phyloP scores from a whole-genome alignment of 2,329 filamentous ascomycete genomes.

The Chalara sp. region DNA sequence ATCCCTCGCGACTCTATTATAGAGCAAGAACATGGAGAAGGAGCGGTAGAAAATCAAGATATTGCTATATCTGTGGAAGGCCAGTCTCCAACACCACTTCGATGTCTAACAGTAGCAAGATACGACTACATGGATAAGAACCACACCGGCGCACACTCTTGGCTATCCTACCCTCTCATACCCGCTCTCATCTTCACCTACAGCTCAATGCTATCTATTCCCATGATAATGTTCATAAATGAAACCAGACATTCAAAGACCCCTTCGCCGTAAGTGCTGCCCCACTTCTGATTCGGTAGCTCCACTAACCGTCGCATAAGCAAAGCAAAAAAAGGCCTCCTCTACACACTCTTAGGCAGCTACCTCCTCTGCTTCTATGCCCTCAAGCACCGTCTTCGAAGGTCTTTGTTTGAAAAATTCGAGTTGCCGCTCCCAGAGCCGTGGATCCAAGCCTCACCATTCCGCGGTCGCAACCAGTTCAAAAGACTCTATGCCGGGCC shows the following conservation, averaged over 20 bases:
- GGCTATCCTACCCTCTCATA: background rate
- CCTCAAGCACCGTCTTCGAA: background rate
- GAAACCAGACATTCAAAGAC: background rate
- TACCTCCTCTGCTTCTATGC: background rate
- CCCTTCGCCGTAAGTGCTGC: background rate
- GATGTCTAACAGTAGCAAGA: background rate
- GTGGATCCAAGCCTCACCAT: background rate
- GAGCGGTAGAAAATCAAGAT: background rate
- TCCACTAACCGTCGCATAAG: background rate
- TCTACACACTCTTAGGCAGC: background rate
- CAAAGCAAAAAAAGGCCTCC: background rate
- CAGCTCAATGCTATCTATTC: background rate
- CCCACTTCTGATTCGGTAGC: background rate
- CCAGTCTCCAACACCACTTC: background rate
- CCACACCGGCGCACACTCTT: conserved; percentile 1
- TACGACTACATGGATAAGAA: conserved; percentile 1
- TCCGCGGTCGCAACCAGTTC: background rate
- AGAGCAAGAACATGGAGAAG: background rate
- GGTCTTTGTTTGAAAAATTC: background rate
- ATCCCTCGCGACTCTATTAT: background rate
- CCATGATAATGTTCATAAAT: background rate
- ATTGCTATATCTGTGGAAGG: no score
- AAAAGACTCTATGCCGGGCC: background rate
- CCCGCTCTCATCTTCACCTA: background rate
- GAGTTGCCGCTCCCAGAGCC: background rate